Evolutionary conservation across 2,329 filamentous ascomycete species (phyloP), one percentile per base, ranked within the genome.

Genomic region (Penicillium sp.): DNA sequence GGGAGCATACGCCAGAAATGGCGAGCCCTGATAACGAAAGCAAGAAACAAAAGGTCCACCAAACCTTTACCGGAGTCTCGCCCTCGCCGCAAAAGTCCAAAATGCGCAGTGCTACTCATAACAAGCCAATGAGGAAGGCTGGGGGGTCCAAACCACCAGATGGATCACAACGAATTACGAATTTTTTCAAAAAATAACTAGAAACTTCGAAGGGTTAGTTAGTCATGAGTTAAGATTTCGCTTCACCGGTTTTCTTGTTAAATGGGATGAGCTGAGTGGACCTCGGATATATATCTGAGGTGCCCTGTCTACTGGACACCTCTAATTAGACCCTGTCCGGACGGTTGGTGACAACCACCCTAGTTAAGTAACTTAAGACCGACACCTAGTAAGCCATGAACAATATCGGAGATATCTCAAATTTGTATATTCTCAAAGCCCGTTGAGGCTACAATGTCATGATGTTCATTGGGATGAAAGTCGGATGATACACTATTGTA

Each of bases 101-200:
- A 73, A 81, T 78, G 51, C 80, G 82, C 66, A 88, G 85, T 74
- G 85, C 86, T 37, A 86, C 84, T 6, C 85, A 80, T 65, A 88
- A 88, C 38, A 83, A 78, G 56, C 75, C 79, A 47, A 71, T 77
- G 47, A 84, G 83, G 70, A 79, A 75, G 28, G 74, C 71, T 10
- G 70, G 75, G 24, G 76, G 76, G 65, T 78, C 74, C 42, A 85
- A 81, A 61, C 62, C 68, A 54, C 73, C 75, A 33, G 78, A 81
- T 66, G 83, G 84, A 17, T 86, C 82, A 59, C 81, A 84, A 68
- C 84, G 74, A 50, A 83, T 83, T 64, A 83, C 81, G 1, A 81
- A 76, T 35, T 83, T 83, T 67, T 83, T 83, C 66, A 78, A 75
- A 47, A 79, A 78, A 62, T 80, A 62, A 69, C 6, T 15, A 19